A percentile compares a stretch with the other conserved stretches of the same genome.
Evolutionary conservation across 441 rosid genomes (phyloP).

Genomic region (Gossypium trilobum): DNA sequence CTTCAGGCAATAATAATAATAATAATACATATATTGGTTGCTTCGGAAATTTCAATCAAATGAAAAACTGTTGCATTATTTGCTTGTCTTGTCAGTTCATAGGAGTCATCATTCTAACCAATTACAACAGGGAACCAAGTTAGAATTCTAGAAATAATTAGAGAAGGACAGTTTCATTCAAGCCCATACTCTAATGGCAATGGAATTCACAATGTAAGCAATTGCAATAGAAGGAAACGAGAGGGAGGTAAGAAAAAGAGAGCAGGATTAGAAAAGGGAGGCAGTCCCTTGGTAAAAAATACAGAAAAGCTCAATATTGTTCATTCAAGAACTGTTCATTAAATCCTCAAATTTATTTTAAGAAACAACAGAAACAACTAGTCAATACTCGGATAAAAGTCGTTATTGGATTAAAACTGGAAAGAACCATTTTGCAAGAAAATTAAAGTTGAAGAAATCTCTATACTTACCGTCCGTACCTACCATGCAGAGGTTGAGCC

Average conservation of each 20-base stretch:
- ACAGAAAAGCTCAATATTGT: background rate
- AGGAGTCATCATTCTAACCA: background rate
- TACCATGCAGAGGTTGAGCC: background rate
- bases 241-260: background rate
- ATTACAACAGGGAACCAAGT: background rate
- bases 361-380: background rate
- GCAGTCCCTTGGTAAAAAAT: background rate
- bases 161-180: background rate
- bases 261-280: background rate
- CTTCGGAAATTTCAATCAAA: background rate
- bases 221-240: background rate
- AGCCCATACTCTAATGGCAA: background rate
- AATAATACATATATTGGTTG: conserved; percentile 12
- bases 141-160: background rate
- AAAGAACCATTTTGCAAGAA: too few species aligned
- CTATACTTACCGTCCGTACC: background rate
- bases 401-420: too few species aligned
- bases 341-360: background rate
- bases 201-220: background rate
- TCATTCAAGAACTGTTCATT: background rate
- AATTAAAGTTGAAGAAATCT: too few species aligned
- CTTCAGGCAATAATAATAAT: too few species aligned
- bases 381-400: background rate
- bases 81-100: background rate
- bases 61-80: background rate